Base-by-base conservation (phyloP, 1,284 basidiomycete genomes). In the Cryptococcus maquisensis region DNA sequence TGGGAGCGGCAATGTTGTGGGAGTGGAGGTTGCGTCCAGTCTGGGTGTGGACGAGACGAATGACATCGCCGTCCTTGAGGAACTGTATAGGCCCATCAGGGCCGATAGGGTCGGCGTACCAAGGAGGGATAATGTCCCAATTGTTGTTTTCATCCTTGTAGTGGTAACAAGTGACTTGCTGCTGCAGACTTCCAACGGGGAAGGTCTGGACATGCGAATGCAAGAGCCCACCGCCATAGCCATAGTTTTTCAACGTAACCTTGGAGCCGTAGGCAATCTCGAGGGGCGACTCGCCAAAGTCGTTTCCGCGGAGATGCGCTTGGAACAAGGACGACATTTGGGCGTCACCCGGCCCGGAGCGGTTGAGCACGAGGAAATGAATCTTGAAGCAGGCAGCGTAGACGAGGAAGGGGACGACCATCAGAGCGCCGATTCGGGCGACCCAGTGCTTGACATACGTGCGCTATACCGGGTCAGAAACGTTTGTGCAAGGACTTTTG, bases 301-400 rank as follows among this genome's bases (percentile, higher is more conserved):
- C 90, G 71, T 98, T 98, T 36, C 95, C 96, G 24, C 84, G 80
- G 4, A 98, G 82, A 67, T 97, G 91, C n/a, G 94, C 92, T 76
- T 99, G 95, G 83, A 98, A 98, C 24, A 98, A 81, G 4, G 91
- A 95, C 74, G 88, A 92, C 95, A 98, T 98, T 75, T 98, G 95
- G 1, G 94, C 88, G 71, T 98, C 95, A 20, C 95, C 95, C 8
- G 95, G 90, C 41, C 95, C 95, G 4, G 90, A 89, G 58, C 91
- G 89, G 75, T 90, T 96, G 49, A 99, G 81, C 63, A 99, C 83
- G 72, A 94, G 72, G 79, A 98, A 98, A 75, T 98, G 96, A 13
- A 96, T 79, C 77, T 98, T 97, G 86, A 98, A 98, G 51, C 85
- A 88, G 3, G 84, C 77, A 83, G 96, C 89, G 79, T 97, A 98